These are phyloP conservation scores for Penicillium robsamsonii DNA, from an alignment of 495 filamentous ascomycete species.

Conservation along the genomic window DNA sequence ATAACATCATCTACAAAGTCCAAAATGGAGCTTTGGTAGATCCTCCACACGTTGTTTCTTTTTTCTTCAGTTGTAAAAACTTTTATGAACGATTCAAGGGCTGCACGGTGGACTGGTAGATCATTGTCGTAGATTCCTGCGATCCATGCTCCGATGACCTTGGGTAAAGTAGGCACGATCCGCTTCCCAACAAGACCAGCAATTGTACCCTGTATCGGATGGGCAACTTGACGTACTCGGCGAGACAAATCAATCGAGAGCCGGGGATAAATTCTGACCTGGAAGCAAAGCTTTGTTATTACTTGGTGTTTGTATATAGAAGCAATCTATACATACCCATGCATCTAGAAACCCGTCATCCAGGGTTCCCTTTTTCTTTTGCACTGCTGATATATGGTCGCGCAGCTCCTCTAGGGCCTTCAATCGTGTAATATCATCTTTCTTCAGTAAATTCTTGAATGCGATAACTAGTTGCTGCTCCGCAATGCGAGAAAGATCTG, in stretches of 20 bases:
- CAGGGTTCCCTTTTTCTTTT: constrained; percentile 50
- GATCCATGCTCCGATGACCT: constrained; percentile 81
- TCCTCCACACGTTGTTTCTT: constrained; percentile 66
- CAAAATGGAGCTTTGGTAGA: constrained; percentile 71
- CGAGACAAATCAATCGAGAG: constrained; percentile 82
- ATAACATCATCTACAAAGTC: constrained; percentile 78
- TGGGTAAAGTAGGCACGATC: constrained; percentile 71
- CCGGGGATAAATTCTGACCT: constrained; percentile 85
- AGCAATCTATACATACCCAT: constrained; percentile 66
- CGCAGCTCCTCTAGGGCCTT: constrained; percentile 88
- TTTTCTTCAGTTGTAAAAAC: constrained; percentile 82
- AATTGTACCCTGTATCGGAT: constrained; percentile 70
- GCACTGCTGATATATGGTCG: constrained; percentile 52
- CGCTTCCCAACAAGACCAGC: constrained; percentile 71
- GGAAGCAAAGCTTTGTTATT: constrained; percentile 12
- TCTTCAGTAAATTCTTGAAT: constrained; percentile 90
- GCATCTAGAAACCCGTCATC: constrained; percentile 78
- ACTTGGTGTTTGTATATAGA: constrained; percentile 19
- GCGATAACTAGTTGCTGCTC: constrained; percentile 79
- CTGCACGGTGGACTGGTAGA: constrained; percentile 64
- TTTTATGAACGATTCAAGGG: constrained; percentile 66
- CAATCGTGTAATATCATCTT: constrained; percentile 87
- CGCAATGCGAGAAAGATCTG: constrained; percentile 72
- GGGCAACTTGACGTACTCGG: constrained; percentile 82
- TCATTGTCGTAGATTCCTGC: constrained; percentile 86